Evolutionary conservation across 2,329 filamentous ascomycete genomes (phyloP).

Genomic region (Pleomassaria siparia): DNA sequence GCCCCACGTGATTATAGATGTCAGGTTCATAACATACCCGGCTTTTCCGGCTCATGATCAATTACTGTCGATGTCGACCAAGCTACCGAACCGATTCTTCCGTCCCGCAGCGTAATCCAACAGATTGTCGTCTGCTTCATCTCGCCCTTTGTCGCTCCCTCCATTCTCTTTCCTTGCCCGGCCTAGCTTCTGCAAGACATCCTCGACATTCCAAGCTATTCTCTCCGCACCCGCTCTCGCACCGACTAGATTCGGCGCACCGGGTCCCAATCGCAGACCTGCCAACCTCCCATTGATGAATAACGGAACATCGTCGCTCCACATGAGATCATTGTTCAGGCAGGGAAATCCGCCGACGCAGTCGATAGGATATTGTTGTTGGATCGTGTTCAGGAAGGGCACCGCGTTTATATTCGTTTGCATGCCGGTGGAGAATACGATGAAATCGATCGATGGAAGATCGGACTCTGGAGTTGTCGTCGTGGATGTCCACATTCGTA

Average conservation of each 20-base stretch:
- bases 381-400: slow-evolving; percentile 62
- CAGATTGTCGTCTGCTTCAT: slow-evolving; percentile 19
- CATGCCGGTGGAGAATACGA: slow-evolving; percentile 76
- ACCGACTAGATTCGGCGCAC: slow-evolving; percentile 72
- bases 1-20: background rate
- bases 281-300: slow-evolving; percentile 72
- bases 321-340: slow-evolving; percentile 75
- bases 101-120: slow-evolving; percentile 43
- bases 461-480: slow-evolving; percentile 55
- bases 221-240: slow-evolving; percentile 73
- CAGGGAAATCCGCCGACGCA: slow-evolving; percentile 69
- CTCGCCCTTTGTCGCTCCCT: slow-evolving; percentile 9
- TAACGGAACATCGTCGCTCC: slow-evolving; percentile 70
- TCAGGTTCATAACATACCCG: background rate
- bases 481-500: slow-evolving; percentile 39
- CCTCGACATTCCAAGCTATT: slow-evolving; percentile 69
- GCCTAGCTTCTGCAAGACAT: slow-evolving; percentile 47
- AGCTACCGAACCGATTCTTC: slow-evolving; percentile 46
- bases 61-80: slow-evolving; percentile 12
- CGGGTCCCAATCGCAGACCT: slow-evolving; percentile 68
- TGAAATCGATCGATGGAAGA: slow-evolving; percentile 61
- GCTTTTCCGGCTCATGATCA: no score
- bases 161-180: slow-evolving; percentile 1
- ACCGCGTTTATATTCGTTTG: slow-evolving; percentile 63
- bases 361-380: slow-evolving; percentile 61